phyloP scores from a whole-genome alignment of 371 early-diverging fungal genomes.

The Apophysomyces sp. region DNA sequence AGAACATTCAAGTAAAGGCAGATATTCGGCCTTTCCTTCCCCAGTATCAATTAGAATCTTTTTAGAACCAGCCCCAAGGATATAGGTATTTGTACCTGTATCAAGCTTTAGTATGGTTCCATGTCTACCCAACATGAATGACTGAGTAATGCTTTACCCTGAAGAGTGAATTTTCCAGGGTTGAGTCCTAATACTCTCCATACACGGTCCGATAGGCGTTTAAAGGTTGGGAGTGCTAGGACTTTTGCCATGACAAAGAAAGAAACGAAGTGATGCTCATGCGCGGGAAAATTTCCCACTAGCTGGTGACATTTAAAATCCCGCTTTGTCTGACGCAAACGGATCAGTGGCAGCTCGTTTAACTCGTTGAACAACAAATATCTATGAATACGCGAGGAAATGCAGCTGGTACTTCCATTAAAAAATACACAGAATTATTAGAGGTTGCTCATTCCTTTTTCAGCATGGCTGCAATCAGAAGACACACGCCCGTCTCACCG shows the following conservation, averaged over 20 bases:
- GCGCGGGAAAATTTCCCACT: neutral
- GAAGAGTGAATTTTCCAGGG: slow-evolving; percentile 74
- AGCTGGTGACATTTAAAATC: neutral
- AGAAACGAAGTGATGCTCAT: neutral
- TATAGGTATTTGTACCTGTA: slow-evolving; percentile 84
- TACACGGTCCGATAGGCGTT: slow-evolving; percentile 48
- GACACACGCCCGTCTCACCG: neutral
- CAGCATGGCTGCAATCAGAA: neutral
- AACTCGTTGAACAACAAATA: neutral
- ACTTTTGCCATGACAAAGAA: neutral
- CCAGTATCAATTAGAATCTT: slow-evolving; percentile 84
- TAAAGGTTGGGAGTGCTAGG: slow-evolving; percentile 31
- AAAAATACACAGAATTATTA: neutral
- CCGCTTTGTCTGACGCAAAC: neutral
- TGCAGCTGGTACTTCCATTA: neutral
- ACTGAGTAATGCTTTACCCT: slow-evolving; percentile 49
- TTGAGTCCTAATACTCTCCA: slow-evolving; percentile 69
- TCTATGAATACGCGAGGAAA: neutral
- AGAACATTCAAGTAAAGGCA: slow-evolving; percentile 45
- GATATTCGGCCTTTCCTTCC: slow-evolving; percentile 73
- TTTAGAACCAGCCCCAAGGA: slow-evolving; percentile 74
- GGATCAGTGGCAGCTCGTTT: neutral
- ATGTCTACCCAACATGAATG: neutral
- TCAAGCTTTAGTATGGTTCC: neutral
- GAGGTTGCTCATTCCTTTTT: neutral